phyloP scores from a whole-genome alignment of 257 asterid species.

The Anisodus acutangulus region DNA sequence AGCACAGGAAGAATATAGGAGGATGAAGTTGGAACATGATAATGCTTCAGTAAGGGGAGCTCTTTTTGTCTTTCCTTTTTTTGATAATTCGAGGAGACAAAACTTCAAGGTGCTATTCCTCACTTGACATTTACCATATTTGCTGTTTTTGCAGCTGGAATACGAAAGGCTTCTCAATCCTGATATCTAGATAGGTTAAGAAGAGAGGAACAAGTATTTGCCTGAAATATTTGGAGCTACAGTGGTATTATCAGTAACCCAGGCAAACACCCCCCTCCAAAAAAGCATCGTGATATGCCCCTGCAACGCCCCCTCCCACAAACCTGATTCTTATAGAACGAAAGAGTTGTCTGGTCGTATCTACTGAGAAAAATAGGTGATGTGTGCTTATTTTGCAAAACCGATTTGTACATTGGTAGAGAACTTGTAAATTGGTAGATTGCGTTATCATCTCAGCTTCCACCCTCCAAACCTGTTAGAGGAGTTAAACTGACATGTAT shows the following conservation, averaged over 20 bases:
- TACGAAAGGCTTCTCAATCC: slow-evolving; percentile 57
- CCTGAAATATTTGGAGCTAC: slow-evolving; percentile 23
- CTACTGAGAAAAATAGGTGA: neutral
- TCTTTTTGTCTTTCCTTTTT: neutral
- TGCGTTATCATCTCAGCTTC: slow-evolving; percentile 3
- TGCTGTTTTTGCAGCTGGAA: slow-evolving; percentile 59
- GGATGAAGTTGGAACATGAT: slow-evolving; percentile 76
- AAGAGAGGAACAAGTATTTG: neutral
- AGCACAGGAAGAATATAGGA: slow-evolving; percentile 90
- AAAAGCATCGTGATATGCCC: neutral
- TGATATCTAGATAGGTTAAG: slow-evolving; percentile 50
- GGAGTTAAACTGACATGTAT: neutral
- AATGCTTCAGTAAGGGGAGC: slow-evolving; percentile 55
- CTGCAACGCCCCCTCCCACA: neutral
- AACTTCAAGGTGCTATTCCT: neutral
- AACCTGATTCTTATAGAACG: neutral
- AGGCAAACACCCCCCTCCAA: neutral
- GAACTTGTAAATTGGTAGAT: slow-evolving; percentile 21
- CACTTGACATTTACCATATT: slow-evolving; percentile 10
- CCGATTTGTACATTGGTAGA: slow-evolving; percentile 18
- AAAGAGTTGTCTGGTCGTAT: neutral
- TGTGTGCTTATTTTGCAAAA: slow-evolving; percentile 17
- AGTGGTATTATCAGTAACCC: neutral
- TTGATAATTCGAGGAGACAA: neutral
- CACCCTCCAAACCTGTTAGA: slow-evolving; percentile 20